Conservation (phyloP, 2,329 filamentous ascomycete species). For the Fusarium buxicola region DNA sequence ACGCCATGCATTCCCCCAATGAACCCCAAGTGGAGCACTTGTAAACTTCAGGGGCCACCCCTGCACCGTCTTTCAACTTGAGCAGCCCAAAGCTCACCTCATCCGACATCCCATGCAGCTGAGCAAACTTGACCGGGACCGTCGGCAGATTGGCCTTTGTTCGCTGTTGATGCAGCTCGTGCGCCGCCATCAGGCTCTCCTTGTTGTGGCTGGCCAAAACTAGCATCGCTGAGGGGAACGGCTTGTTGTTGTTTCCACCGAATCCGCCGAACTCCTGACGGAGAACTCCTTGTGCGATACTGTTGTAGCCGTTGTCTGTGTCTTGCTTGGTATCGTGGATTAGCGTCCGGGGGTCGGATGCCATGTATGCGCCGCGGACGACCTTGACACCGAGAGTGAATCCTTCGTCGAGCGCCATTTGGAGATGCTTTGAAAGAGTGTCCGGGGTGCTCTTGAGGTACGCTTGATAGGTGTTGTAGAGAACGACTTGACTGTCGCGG, state of each 20-base stretch:
- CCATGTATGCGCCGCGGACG: constrained; percentile 67
- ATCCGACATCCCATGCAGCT: constrained; percentile 69
- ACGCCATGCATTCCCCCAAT: constrained; percentile 54
- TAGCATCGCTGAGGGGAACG: constrained; percentile 60
- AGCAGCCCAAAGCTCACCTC: constrained; percentile 64
- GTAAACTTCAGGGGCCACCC: constrained; percentile 49
- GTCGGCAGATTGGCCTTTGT: constrained; percentile 50
- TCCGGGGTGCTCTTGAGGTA: constrained; percentile 63
- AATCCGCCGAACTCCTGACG: constrained; percentile 53
- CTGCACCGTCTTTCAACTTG: constrained; percentile 47
- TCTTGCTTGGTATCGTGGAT: constrained; percentile 65
- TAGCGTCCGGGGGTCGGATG: constrained; percentile 59
- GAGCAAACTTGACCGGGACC: constrained; percentile 59
- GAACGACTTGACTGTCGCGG: constrained; percentile 49
- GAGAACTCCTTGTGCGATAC: constrained; percentile 59
- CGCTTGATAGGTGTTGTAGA: constrained; percentile 67
- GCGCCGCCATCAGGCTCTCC: constrained; percentile 55
- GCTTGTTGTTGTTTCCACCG: constrained; percentile 50
- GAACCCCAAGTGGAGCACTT: constrained; percentile 57
- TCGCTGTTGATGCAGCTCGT: constrained; percentile 57
- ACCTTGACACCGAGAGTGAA: constrained; percentile 68
- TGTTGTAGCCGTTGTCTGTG: constrained; percentile 65
- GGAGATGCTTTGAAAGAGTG: constrained; percentile 59
- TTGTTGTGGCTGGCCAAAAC: constrained; percentile 67
- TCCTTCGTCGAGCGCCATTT: constrained; percentile 55